Evolutionary conservation across 2,329 filamentous ascomycete genomes (phyloP), one percentile per base, ranked within the genome.

Genomic region (Geoglossum cookeanum): DNA sequence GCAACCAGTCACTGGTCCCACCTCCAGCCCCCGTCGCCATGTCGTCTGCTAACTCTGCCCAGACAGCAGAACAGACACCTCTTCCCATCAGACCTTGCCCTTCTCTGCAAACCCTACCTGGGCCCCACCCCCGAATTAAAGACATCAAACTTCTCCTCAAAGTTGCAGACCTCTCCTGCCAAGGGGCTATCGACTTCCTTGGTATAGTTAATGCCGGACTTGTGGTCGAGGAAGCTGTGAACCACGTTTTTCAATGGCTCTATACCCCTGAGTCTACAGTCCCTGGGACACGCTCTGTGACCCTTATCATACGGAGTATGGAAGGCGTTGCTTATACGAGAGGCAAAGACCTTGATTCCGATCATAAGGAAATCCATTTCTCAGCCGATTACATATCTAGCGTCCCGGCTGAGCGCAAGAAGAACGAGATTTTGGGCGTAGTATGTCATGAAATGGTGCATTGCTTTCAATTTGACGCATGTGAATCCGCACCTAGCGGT

Each of bases 291-390:
- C 84, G 88, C 59, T 94, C 87, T 55, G 81, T 97, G 17, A 96
- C 90, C 0, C 71, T 97, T 39, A 76, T 95, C 59, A 74, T 97
- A 3, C 80, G 86, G 33, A 75, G 81, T 62, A 89, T 94, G 79
- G 74, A 72, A 53, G 91, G 91, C 55, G 87, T 97, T 3, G 91
- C 91, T 22, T 94, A 96, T 72, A 96, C 91, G 1, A 88, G 80
- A 0, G 86, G 87, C 61, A 78, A 74, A 8, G 84, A 89, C 44
- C 76, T 94, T 9, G 90, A 95, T 69, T 63, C 75, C 60, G 85
- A 92, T 65, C 88, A 95, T 74, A 96, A 96, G 67, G 89, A 95
- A 68, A 92, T 96, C 61, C 88, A 96, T 70, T 77, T 97, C 69
- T 89, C 81, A 15, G 79, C 91, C 1, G 72, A 76, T 52, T 95